Percentiles rank a stretch among this genome's conserved stretches.
Evolutionary conservation across 202 grass and related monocot species (phyloP).

Genomic region (Carex arenaria): DNA sequence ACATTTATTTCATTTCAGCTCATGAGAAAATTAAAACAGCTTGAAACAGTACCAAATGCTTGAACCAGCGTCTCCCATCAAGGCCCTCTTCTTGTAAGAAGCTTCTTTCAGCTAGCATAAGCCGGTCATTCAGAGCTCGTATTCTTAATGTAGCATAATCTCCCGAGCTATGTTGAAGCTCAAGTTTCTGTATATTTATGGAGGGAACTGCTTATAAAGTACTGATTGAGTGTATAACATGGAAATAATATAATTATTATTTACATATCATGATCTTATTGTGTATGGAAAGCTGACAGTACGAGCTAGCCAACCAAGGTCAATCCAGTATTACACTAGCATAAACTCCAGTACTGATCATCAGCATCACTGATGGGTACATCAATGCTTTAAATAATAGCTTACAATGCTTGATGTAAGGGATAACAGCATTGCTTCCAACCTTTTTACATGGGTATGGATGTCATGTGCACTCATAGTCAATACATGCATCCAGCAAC

Average conservation of each 20-base stretch:
- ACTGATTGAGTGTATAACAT: not conserved
- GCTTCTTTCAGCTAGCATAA: constrained; percentile 89
- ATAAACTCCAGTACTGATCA: not conserved
- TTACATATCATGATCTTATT: not conserved
- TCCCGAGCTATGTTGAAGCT: constrained; percentile 27
- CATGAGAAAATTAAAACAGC: not conserved
- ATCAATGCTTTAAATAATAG: not conserved
- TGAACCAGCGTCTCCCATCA: constrained; percentile 81
- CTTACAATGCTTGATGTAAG: not conserved
- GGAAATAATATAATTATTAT: not conserved
- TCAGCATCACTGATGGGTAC: not conserved
- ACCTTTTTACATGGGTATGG: not conserved
- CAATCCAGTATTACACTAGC: not conserved
- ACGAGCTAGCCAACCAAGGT: not conserved
- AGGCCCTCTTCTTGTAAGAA: constrained; percentile 80
- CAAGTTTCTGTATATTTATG: constrained; percentile 36
- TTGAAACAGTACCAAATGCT: constrained; percentile 60
- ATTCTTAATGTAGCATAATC: constrained; percentile 32
- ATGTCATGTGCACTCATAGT: not conserved
- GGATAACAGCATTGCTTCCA: not conserved
- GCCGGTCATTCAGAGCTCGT: constrained; percentile 64
- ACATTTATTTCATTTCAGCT: not conserved
- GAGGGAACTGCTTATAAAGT: not conserved
- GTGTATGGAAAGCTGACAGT: not conserved
- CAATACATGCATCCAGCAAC: not conserved